A percentile compares a stretch with the other conserved stretches of the same genome.
These are phyloP conservation scores for Phyllosticta citribraziliensis DNA, from an alignment of 2,329 filamentous ascomycete genomes.

Conservation along the genomic window DNA sequence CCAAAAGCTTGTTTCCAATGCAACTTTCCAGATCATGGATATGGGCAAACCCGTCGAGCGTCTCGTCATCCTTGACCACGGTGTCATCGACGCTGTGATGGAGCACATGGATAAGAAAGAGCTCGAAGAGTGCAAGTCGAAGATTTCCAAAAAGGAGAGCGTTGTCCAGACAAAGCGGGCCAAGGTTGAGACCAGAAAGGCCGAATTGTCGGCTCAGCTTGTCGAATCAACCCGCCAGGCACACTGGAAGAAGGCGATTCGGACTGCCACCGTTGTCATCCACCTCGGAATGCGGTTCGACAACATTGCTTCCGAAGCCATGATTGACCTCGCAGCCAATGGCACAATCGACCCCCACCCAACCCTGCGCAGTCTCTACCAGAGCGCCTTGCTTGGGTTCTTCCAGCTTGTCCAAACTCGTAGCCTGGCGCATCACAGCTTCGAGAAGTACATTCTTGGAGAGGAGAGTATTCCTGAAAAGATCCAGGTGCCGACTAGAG, in stretches of 20 bases:
- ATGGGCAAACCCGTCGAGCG: slow-evolving; percentile 83
- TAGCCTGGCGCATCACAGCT: slow-evolving; percentile 75
- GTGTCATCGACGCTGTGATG: slow-evolving; percentile 56
- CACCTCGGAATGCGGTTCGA: slow-evolving; percentile 90
- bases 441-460: slow-evolving; percentile 75
- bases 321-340: slow-evolving; percentile 71
- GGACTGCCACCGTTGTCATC: slow-evolving; percentile 82
- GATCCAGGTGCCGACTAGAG: slow-evolving; percentile 59
- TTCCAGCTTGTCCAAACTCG: slow-evolving; percentile 85
- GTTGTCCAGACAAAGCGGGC: slow-evolving; percentile 66
- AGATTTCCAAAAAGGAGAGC: slow-evolving; percentile 57
- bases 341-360: slow-evolving; percentile 89
- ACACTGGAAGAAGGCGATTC: slow-evolving; percentile 92
- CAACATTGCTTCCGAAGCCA: slow-evolving; percentile 66
- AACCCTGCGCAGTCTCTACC: slow-evolving; percentile 69
- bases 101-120: slow-evolving; percentile 25
- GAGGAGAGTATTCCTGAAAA: slow-evolving; percentile 70
- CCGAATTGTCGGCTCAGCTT: slow-evolving; percentile 68
- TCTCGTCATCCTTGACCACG: slow-evolving; percentile 70
- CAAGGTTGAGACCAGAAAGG: slow-evolving; percentile 76
- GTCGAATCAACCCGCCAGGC: slow-evolving; percentile 66
- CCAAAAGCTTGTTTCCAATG: slow-evolving; percentile 73
- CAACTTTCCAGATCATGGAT: slow-evolving; percentile 78
- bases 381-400: slow-evolving; percentile 62
- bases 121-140: slow-evolving; percentile 47